Base-by-base conservation (phyloP, 345 rosid species). In the Salix suchowensis region DNA sequence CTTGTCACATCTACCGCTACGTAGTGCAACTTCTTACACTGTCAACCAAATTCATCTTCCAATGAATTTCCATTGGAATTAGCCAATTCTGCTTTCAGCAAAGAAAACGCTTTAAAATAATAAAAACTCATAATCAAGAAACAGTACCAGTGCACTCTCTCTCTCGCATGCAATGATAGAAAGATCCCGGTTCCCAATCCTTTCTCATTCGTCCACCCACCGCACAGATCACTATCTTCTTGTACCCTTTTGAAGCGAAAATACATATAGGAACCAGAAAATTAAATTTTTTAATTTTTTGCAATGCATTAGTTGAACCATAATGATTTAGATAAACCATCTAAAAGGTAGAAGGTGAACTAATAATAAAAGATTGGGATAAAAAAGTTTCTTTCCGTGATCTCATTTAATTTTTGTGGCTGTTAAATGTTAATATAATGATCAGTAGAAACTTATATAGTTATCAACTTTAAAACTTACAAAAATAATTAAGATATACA, bases 1-100 rank as follows among this genome's bases (percentile, higher is more conserved):
- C 12, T 21, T 2, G 24, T 54, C 61, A 9, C 60, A 19, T 54
- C 60, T 52, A 42, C 12, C 2, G n/a, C 60, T 19, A 6, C 21
- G 2, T 7, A 54, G 24, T 11, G 14, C 40, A 7, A 0, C 48
- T 19, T 54, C 1, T 54, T 21, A 54, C 60, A 54, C 11, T 1
- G 24, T n/a, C 1, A 54, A 7, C 74, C 79, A 75, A 72, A 68
- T 78, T 58, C 54, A 48, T 68, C n/a, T 4, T 66, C 52, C 60
- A 61, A 24, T 28, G 7, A 58, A 7, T 67, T 14, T 40, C 36
- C 4, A 34, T 6, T 19, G 62, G 62, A 23, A 55, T 5, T 52
- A 2, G 24, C 67, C 21, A 14, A 6, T 64, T 64, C 37, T 26
- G 23, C 2, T 64, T 4, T 28, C 18, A 14, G 1, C 21, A 13